phyloP scores from a whole-genome alignment of 2,329 filamentous ascomycete species.

The Trichoderma guizhouense region DNA sequence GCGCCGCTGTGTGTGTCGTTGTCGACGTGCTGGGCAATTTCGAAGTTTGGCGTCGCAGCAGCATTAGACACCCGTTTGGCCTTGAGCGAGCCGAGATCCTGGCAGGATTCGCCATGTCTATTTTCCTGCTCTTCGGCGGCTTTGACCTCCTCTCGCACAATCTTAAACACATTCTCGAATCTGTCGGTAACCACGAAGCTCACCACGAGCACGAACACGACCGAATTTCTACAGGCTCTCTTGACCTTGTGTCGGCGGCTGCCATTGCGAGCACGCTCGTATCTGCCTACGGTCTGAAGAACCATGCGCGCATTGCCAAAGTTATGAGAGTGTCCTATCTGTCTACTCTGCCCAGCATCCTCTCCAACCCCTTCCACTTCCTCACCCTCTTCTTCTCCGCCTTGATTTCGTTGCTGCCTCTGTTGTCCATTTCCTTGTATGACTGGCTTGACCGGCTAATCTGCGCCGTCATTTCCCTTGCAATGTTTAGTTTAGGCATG shows the following conservation, averaged over 20 bases:
- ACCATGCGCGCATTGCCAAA: conserved; percentile 88
- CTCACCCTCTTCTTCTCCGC: conserved; percentile 84
- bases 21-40: conserved; percentile 96
- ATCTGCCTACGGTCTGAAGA: conserved; percentile 81
- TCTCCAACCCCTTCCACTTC: conserved; percentile 93
- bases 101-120: conserved; percentile 91
- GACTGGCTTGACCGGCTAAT: conserved; percentile 79
- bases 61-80: conserved; percentile 88
- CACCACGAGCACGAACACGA: conserved; percentile 68
- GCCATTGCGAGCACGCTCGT: conserved; percentile 80
- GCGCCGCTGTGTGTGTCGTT: conserved; percentile 83
- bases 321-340: conserved; percentile 85
- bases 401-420: conserved; percentile 74
- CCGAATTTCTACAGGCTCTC: conserved; percentile 65
- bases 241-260: conserved; percentile 77
- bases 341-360: conserved; percentile 74
- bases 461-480: conserved; percentile 74
- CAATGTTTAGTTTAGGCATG: conserved; percentile 85
- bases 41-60: conserved; percentile 93
- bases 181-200: conserved; percentile 56
- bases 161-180: conserved; percentile 85
- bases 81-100: conserved; percentile 91
- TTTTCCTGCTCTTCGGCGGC: conserved; percentile 95
- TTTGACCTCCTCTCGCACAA: conserved; percentile 94
- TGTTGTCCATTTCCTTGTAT: conserved; percentile 78